phyloP scores from a whole-genome alignment of 805 yeast genomes.

The Myxozyma monticola region DNA sequence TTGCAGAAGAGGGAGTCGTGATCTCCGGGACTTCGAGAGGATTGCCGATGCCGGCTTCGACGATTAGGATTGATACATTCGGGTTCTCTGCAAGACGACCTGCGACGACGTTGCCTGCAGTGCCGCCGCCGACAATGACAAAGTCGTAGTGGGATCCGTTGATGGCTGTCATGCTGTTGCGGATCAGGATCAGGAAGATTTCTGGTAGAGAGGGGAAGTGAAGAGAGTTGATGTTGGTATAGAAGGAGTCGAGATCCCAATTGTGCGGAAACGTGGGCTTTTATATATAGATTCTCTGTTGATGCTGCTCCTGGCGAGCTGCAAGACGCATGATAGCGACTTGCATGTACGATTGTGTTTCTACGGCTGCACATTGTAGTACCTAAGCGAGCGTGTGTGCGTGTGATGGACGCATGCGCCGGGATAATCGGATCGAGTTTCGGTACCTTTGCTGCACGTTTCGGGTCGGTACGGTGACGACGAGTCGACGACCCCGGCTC shows the following conservation, averaged over 20 bases:
- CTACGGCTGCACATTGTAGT: no score
- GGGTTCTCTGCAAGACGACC: conserved; percentile 40
- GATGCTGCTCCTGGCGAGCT: no score
- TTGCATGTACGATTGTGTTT: no score
- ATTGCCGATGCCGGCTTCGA: conserved; percentile 40
- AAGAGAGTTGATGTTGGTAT: neutral
- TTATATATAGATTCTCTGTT: no score
- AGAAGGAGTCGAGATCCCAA: neutral
- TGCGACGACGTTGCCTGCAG: conserved; percentile 41
- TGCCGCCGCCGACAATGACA: conserved; percentile 38
- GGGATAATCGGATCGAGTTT: no score
- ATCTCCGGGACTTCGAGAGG: conserved; percentile 34
- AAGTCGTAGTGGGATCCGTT: conserved; percentile 38
- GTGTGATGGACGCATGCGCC: no score
- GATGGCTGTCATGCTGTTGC: neutral
- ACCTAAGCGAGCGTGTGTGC: no score
- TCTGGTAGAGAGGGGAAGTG: conserved; percentile 43
- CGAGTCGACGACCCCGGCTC: no score
- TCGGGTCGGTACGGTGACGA: no score
- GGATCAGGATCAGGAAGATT: neutral
- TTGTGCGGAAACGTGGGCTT: no score
- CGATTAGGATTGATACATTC: conserved; percentile 34
- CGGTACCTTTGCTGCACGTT: no score
- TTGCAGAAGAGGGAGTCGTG: conserved; percentile 35
- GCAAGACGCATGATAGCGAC: no score